Percentiles rank a stretch among this genome's conserved stretches.
These are phyloP conservation scores for Sistotremastrum suecicum DNA, from an alignment of 768 basidiomycete genomes.

Conservation along the genomic window DNA sequence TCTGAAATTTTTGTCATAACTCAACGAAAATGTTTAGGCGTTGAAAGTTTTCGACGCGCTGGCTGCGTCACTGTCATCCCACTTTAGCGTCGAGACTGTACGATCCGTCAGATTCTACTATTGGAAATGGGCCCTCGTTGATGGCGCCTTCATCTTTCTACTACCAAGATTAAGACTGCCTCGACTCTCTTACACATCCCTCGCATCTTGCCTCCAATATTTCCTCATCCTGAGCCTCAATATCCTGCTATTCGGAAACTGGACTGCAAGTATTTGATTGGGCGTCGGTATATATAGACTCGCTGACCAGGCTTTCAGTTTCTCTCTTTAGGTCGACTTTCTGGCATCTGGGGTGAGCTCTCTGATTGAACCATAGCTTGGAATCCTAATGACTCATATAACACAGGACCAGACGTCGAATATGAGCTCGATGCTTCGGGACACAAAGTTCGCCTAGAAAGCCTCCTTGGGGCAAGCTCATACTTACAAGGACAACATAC, in stretches of 20 bases:
- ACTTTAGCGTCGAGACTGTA: constrained; percentile 31
- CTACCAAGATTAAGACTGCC: constrained; percentile 23
- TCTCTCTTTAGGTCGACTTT: background rate
- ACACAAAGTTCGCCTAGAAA: constrained; percentile 14
- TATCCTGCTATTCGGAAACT: too few species aligned
- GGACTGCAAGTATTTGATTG: too few species aligned
- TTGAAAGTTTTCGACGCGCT: constrained; percentile 36
- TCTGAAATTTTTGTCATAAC: background rate
- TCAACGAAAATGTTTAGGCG: constrained; percentile 31
- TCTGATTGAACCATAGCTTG: background rate
- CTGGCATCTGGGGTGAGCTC: background rate
- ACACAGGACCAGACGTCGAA: background rate
- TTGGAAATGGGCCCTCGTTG: constrained; percentile 21
- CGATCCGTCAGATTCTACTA: constrained; percentile 43
- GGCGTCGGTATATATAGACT: too few species aligned
- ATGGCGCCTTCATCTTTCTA: constrained; percentile 13
- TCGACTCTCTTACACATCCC: constrained; percentile 12
- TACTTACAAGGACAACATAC: constrained; percentile 65
- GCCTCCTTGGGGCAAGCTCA: constrained; percentile 13
- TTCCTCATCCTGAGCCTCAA: too few species aligned
- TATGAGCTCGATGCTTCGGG: constrained; percentile 2
- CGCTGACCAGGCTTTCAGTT: constrained; percentile 19
- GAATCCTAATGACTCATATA: background rate
- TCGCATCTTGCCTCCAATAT: too few species aligned
- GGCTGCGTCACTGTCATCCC: constrained; percentile 10